Conservation (phyloP, 805 yeast species). For the Pichia pseudocactophila region DNA sequence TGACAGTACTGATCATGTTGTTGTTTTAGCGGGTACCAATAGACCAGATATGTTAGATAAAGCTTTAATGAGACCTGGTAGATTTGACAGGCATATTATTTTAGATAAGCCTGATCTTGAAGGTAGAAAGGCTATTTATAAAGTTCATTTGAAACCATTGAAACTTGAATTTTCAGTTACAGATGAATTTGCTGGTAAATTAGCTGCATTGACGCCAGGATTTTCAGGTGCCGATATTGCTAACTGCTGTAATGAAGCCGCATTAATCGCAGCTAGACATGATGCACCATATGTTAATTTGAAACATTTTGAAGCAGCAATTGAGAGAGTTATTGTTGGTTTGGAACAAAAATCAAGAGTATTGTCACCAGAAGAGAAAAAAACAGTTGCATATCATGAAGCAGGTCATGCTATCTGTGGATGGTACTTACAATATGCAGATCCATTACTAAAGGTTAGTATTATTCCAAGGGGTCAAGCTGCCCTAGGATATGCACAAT, state of each 20-base stretch:
- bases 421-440: conserved; percentile 87
- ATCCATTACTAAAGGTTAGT: conserved; percentile 89
- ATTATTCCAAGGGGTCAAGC: conserved; percentile 97
- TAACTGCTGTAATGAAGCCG: conserved; percentile 95
- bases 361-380: conserved; percentile 77
- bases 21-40: conserved; percentile 95
- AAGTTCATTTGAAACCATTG: conserved; percentile 73
- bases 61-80: conserved; percentile 93
- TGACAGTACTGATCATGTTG: conserved; percentile 82
- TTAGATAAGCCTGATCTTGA: conserved; percentile 92
- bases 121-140: conserved; percentile 89
- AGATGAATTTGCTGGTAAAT: conserved; percentile 65
- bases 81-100: conserved; percentile 89
- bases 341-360: conserved; percentile 83
- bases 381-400: conserved; percentile 92
- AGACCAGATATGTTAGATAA: conserved; percentile 88
- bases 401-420: conserved; percentile 99
- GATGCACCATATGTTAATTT: conserved; percentile 62
- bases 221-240: conserved; percentile 98
- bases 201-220: conserved; percentile 96
- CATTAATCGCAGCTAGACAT: conserved; percentile 88
- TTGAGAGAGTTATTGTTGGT: conserved; percentile 96
- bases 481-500: conserved; percentile 96
- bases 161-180: conserved; percentile 42
- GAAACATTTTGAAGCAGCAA: conserved; percentile 87